A percentile compares a stretch with the other conserved stretches of the same genome.
Evolutionary conservation across 1,284 basidiomycete species (phyloP).

Genomic region (Takashimella koratensis): DNA sequence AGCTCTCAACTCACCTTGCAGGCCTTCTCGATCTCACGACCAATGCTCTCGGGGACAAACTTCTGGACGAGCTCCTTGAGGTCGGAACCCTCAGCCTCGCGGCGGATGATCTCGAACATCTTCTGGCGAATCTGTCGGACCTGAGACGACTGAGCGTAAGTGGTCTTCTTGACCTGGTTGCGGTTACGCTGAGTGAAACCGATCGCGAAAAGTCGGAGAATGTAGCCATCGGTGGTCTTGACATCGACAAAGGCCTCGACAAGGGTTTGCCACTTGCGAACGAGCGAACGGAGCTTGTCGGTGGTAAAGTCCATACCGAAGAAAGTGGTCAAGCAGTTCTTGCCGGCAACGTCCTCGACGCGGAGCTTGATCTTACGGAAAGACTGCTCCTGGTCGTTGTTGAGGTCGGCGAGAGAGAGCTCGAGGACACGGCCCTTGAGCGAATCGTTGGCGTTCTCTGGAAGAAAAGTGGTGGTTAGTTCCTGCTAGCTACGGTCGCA

Average conservation of each 20-base stretch:
- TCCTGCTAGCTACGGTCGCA: background rate
- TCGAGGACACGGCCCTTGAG: slow-evolving; percentile 97
- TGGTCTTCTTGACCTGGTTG: slow-evolving; percentile 98
- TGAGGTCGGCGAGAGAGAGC: slow-evolving; percentile 94
- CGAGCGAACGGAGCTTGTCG: slow-evolving; percentile 99
- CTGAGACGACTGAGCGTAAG: slow-evolving; percentile 94
- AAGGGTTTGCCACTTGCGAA: slow-evolving; percentile 99
- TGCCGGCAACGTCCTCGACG: slow-evolving; percentile 90
- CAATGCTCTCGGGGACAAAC: slow-evolving; percentile 98
- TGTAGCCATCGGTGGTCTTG: slow-evolving; percentile 99
- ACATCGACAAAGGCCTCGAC: slow-evolving; percentile 99
- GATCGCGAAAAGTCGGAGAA: slow-evolving; percentile 97
- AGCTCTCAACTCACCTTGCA: slow-evolving; percentile 49
- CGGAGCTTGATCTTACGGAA: slow-evolving; percentile 99
- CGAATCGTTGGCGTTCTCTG: slow-evolving; percentile 98
- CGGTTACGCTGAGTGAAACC: slow-evolving; percentile 98
- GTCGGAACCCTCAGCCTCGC: slow-evolving; percentile 93
- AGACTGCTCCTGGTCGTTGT: slow-evolving; percentile 99
- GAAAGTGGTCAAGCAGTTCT: slow-evolving; percentile 99
- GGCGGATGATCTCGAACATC: slow-evolving; percentile 99
- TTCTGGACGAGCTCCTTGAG: slow-evolving; percentile 98
- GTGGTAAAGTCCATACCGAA: slow-evolving; percentile 99
- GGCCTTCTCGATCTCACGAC: slow-evolving; percentile 99
- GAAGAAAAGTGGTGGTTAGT: background rate
- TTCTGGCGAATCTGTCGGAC: slow-evolving; percentile 97